Base-by-base conservation (phyloP, 2,329 filamentous ascomycete species). In the Trichoderma atrobrunneum region DNA sequence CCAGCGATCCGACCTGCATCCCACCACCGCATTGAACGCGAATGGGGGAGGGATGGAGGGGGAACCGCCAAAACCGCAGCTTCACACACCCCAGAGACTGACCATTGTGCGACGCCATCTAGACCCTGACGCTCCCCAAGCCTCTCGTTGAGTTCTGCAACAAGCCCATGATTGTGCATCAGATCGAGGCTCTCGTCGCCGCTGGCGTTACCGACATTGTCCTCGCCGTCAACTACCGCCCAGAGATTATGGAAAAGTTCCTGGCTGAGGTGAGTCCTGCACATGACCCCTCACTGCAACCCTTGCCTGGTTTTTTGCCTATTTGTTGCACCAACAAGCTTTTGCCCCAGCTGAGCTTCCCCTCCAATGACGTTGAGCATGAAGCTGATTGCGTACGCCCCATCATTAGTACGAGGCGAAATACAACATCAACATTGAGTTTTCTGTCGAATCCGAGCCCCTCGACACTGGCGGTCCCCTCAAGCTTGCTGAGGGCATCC, bases 81-180 rank as follows among this genome's bases (percentile, higher is more conserved):
- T 39, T 56, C 56, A 39, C 66, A 39, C 60, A 60, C 48, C 36
- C 54, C 51, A 65, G 34, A 61, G 36, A 70, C 77, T 79, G 73
- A 80, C 75, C 73, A 71, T 70, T 59, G 74, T 69, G 73, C 70
- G 76, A 75, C 74, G 63, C 63, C 70, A 51, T 66, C 34, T 82
- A 97, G 94, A 99, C 95, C 78, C 90, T 99, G 81, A 98, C 96
- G 66, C 93, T 98, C 77, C 95, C 95, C 74, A 99, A 98, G 85
- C 95, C 96, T 76, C 89, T 99, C 77, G 96, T 99, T 80, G 95
- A 99, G 86, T 99, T 99, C 81, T 94, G 90, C 81, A 99, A 99
- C 89, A 95, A 96, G 86, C 96, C 95, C 82, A 99, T 99, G 95
- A 98, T 99, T 83, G 89, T 97, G 80, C 95, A 98, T 85, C 95